A percentile compares a stretch with the other conserved stretches of the same genome.
These are phyloP conservation scores for Sclerotinia borealis DNA, from an alignment of 2,329 filamentous ascomycete genomes.

Conservation along the genomic window DNA sequence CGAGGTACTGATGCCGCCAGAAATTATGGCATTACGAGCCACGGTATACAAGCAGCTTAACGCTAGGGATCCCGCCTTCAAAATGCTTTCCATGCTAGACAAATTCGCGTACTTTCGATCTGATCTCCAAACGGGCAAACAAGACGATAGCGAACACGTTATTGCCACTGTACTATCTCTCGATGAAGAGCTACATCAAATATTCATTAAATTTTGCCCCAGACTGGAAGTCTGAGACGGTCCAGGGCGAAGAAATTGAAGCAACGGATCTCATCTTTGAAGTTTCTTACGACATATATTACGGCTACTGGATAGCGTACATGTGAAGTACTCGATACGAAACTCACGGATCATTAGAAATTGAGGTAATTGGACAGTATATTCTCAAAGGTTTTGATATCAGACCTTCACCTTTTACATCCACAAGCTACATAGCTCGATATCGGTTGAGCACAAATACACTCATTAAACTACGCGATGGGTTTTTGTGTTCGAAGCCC, in stretches of 20 bases:
- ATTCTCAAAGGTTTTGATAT: constrained; percentile 13
- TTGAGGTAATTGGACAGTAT: constrained; percentile 17
- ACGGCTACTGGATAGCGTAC: constrained; percentile 18
- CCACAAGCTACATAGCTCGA: constrained; percentile 1
- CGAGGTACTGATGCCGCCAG: constrained; percentile 42
- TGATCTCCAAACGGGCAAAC: constrained; percentile 8
- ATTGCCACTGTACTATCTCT: constrained; percentile 13
- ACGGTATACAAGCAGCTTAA: constrained; percentile 36
- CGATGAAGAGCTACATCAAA: constrained; percentile 11
- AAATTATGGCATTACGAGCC: constrained; percentile 41
- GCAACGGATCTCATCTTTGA: constrained; percentile 15
- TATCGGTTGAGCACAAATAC: constrained; percentile 15
- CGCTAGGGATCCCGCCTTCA: constrained; percentile 36
- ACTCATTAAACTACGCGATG: constrained; percentile 17
- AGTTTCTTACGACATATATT: constrained; percentile 20
- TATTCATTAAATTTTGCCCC: constrained; percentile 14
- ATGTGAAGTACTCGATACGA: constrained; percentile 20
- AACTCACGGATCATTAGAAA: constrained; percentile 17
- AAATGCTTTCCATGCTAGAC: constrained; percentile 39
- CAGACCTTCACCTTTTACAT: constrained; percentile 11
- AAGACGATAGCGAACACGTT: constrained; percentile 5
- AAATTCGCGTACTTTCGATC: constrained; percentile 18
- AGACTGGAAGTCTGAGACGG: constrained; percentile 20
- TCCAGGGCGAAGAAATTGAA: constrained; percentile 9
- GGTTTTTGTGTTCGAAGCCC: constrained; percentile 19